Evolutionary conservation across 2,329 filamentous ascomycete genomes (phyloP).

Genomic region (Penicillium polonicum): DNA sequence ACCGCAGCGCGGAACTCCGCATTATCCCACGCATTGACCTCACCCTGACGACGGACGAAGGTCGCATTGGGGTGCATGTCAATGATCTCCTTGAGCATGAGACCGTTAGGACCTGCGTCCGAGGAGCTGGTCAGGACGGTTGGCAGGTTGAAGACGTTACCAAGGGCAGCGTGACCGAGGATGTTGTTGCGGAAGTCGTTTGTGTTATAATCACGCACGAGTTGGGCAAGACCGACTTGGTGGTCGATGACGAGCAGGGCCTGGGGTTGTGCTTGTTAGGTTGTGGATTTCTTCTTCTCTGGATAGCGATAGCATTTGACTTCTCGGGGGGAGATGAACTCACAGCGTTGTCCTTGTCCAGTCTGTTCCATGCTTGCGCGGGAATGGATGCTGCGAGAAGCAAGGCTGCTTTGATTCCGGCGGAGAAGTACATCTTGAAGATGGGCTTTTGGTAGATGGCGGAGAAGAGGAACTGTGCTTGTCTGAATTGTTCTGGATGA

Average conservation of each 20-base stretch:
- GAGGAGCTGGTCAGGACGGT: conserved; percentile 70
- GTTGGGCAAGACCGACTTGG: conserved; percentile 37
- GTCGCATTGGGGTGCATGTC: conserved; percentile 66
- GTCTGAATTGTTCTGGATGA: neutral
- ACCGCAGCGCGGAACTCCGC: conserved; percentile 65
- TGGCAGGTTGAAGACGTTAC: conserved; percentile 65
- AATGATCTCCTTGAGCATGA: conserved; percentile 66
- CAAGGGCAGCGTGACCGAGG: conserved; percentile 65
- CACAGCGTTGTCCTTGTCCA: conserved; percentile 30
- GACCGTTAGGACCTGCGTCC: conserved; percentile 68
- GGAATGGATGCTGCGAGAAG: conserved; percentile 21
- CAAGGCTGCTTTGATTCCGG: conserved; percentile 28
- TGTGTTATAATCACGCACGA: conserved; percentile 65
- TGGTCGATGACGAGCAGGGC: conserved; percentile 35
- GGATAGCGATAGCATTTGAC: too few species aligned
- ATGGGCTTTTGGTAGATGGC: neutral
- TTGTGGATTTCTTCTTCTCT: too few species aligned
- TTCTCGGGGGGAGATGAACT: neutral
- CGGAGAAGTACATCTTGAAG: conserved; percentile 14
- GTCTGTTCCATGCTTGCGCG: conserved; percentile 27
- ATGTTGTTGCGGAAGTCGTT: conserved; percentile 66
- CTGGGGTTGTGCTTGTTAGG: conserved; percentile 6
- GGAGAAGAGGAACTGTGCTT: neutral
- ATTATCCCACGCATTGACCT: conserved; percentile 78
- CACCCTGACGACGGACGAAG: conserved; percentile 65